A percentile compares a stretch with the other conserved stretches of the same genome.
phyloP scores from a whole-genome alignment of 2,329 filamentous ascomycete species.

The Cercospora citrullina region DNA sequence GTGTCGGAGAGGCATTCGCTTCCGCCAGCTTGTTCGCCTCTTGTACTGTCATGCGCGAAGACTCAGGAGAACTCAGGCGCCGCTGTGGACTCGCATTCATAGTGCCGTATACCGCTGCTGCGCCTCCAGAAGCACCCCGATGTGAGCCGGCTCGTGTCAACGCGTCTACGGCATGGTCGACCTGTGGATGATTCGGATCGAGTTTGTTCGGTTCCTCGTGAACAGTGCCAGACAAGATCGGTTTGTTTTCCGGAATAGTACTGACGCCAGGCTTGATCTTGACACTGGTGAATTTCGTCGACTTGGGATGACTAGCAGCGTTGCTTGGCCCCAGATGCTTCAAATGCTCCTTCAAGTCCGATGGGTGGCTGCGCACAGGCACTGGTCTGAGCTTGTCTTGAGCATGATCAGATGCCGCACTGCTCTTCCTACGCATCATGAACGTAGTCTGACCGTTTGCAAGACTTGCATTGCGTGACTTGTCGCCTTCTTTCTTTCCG shows the following conservation, averaged over 20 bases:
- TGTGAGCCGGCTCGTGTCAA: slow-evolving; percentile 16
- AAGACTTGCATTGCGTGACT: slow-evolving; percentile 37
- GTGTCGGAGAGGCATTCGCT: slow-evolving; percentile 23
- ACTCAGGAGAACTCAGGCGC: slow-evolving; percentile 23
- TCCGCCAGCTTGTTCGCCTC: slow-evolving; percentile 33
- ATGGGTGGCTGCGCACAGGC: slow-evolving; percentile 53
- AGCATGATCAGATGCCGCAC: slow-evolving; percentile 40
- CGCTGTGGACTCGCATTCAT: slow-evolving; percentile 31
- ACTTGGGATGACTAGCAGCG: slow-evolving; percentile 59
- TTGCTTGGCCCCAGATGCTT: slow-evolving; percentile 67
- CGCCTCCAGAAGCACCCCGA: slow-evolving; percentile 63
- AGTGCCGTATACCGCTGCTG: slow-evolving; percentile 57
- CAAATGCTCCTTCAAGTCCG: slow-evolving; percentile 60
- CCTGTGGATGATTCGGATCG: slow-evolving; percentile 8
- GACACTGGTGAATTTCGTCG: slow-evolving; percentile 62
- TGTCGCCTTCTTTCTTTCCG: slow-evolving; percentile 24
- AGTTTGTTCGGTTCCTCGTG: slow-evolving; percentile 10
- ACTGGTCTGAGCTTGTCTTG: slow-evolving; percentile 33
- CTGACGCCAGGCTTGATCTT: slow-evolving; percentile 63
- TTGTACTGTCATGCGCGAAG: slow-evolving; percentile 21
- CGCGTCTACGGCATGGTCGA: slow-evolving; percentile 20
- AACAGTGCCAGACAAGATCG: slow-evolving; percentile 25
- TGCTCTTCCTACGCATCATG: slow-evolving; percentile 49
- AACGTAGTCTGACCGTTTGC: slow-evolving; percentile 44
- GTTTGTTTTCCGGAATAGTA: slow-evolving; percentile 45